Evolutionary conservation across 768 basidiomycete species (phyloP), one percentile per base, ranked within the genome.

Genomic region (Macrolepiota dolichaula): DNA sequence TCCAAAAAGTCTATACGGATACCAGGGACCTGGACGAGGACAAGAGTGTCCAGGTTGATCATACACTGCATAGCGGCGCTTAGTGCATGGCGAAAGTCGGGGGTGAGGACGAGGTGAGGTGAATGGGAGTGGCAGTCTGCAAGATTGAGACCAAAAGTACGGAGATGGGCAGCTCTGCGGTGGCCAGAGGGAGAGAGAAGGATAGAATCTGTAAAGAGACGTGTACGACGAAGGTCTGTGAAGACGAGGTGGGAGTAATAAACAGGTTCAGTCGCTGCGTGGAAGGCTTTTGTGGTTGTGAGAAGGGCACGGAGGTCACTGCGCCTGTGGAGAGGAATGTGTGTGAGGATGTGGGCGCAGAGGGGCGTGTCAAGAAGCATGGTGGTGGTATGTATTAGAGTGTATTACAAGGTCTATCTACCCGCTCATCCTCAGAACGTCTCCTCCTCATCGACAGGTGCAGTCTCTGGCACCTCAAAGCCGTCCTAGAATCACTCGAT

Each of bases 381-480:
- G 57, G 32, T 17, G n/a, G 7, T 40, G 49, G 13, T 40, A 40
- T 49, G 22, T 58, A 58, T 36, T 19, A 25, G n/a, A 17, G 32
- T 44, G 42, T 44, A 44, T 44, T 44, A 44, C 19, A 15, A 15
- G 6, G 35, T 15, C 22, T 27, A 35, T n/a, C 35, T 22, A 35
- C 32, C 9, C 51, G n/a, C 7, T 9, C 51, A 36, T 29, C 4
- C 22, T 59, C 53, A 89, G 72, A 88, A 89, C 46, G 90, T 92
- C 76, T 93, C 91, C 74, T 94, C 92, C 72, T 94, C 92, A 56
- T 92, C 91, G 24, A 79, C 80, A 0, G 74, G 65, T 35, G 68
- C 79, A 35, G 67, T 73, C 7, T 93, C 92, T 2, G 94, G 94
- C 12, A 95, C 92, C 70, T 96, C 95, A 67, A 96, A 96, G 56